phyloP scores from a whole-genome alignment of 2,329 filamentous ascomycete genomes.

The Ceratocystis destructans region DNA sequence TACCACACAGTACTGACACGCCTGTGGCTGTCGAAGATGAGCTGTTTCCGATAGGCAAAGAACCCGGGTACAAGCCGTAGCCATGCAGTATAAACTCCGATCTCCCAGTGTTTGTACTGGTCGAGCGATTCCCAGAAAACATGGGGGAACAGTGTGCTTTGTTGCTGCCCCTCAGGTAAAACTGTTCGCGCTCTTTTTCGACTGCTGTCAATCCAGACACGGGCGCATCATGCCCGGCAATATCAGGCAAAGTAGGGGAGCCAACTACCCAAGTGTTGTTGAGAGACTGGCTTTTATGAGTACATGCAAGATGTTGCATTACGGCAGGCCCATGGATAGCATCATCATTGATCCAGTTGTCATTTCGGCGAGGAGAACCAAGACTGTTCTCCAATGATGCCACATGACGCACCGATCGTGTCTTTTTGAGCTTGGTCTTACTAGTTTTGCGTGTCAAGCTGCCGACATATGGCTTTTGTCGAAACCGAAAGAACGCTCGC shows the following conservation, averaged over 20 bases:
- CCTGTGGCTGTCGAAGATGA: background rate
- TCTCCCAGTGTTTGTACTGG: background rate
- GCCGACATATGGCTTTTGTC: constrained; percentile 3
- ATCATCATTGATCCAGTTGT: constrained; percentile 14
- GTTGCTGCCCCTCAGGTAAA: constrained; percentile 7
- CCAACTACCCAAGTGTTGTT: constrained; percentile 9
- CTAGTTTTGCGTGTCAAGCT: background rate
- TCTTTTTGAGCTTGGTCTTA: background rate
- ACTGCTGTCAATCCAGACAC: background rate
- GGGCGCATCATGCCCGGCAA: background rate
- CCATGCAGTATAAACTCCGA: background rate
- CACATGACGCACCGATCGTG: background rate
- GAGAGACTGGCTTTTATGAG: background rate
- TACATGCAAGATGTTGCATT: background rate
- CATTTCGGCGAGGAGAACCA: background rate
- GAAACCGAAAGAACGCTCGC: background rate
- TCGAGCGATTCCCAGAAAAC: constrained; percentile 10
- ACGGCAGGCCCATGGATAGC: constrained; percentile 8
- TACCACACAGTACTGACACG: background rate
- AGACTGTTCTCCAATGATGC: background rate
- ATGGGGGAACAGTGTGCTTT: constrained; percentile 12
- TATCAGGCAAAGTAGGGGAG: constrained; percentile 13
- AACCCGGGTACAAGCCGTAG: background rate
- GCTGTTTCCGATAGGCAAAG: background rate
- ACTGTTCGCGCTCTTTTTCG: constrained; percentile 14